A percentile compares a stretch with the other conserved stretches of the same genome.
These are phyloP conservation scores for Arthrobotrys musiformis DNA, from an alignment of 2,329 filamentous ascomycete genomes.

Conservation along the genomic window DNA sequence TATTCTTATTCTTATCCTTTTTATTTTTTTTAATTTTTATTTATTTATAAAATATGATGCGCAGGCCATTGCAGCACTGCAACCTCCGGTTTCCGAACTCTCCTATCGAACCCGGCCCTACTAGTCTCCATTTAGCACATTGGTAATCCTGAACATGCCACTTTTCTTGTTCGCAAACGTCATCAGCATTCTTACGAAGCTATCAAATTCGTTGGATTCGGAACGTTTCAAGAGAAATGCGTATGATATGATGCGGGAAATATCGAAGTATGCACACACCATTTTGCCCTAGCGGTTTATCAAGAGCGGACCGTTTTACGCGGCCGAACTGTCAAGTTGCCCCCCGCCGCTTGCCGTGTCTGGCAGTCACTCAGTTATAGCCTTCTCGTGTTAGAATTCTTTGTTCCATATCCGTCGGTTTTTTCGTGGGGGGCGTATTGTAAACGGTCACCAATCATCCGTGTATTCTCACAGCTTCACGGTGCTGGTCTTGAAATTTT, in stretches of 20 bases:
- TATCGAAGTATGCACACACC: too few species aligned
- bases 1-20: not conserved
- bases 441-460: too few species aligned
- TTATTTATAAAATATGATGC: not conserved
- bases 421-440: too few species aligned
- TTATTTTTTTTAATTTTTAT: not conserved
- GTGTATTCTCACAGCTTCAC: too few species aligned
- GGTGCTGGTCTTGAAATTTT: too few species aligned
- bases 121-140: not conserved
- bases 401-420: too few species aligned
- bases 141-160: not conserved
- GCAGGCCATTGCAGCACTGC: not conserved
- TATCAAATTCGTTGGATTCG: not conserved
- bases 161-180: slow-evolving; percentile 18
- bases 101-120: slow-evolving; percentile 37
- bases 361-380: too few species aligned
- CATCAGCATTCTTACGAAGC: slow-evolving; percentile 9
- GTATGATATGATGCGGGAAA: not conserved
- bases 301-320: not conserved
- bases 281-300: too few species aligned
- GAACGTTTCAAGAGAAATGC: not conserved
- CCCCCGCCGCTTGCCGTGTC: too few species aligned
- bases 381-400: too few species aligned
- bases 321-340: not conserved
- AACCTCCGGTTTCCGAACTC: not conserved